Evolutionary conservation across 2,329 filamentous ascomycete genomes (phyloP).

Genomic region (Microcyclosporella mali): DNA sequence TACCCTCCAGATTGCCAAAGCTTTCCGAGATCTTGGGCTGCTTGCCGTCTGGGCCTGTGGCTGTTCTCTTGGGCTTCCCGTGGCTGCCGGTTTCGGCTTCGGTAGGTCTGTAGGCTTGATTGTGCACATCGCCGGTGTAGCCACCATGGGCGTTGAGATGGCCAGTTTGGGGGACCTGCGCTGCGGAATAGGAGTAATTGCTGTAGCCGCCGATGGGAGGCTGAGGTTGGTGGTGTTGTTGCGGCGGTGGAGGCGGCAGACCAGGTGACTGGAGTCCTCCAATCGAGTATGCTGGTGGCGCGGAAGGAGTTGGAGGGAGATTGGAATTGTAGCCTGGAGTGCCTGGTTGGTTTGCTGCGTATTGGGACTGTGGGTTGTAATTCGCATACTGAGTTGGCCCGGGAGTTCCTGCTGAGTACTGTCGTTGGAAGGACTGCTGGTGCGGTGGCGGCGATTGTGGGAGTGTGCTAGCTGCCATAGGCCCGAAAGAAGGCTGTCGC

Average conservation of each 20-base stretch:
- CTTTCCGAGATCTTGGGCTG: conserved; percentile 4
- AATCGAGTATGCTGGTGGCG: conserved; percentile 29
- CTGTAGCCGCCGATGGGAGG: conserved; percentile 44
- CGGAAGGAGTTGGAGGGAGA: conserved; percentile 30
- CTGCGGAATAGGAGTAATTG: conserved; percentile 45
- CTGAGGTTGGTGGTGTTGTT: conserved; percentile 20
- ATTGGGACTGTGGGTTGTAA: conserved; percentile 26
- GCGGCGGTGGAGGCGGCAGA: conserved; percentile 32
- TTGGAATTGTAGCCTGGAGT: conserved; percentile 21
- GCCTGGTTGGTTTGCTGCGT: conserved; percentile 19
- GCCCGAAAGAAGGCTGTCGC: conserved; percentile 19
- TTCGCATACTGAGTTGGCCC: conserved; percentile 33
- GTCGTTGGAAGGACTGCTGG: conserved; percentile 31
- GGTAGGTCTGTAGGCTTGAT: conserved; percentile 64
- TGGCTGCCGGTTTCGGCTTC: conserved; percentile 48
- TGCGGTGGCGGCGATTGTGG: conserved; percentile 22
- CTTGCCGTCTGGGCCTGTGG: neutral
- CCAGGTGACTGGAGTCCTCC: conserved; percentile 36
- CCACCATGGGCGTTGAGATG: conserved; percentile 26
- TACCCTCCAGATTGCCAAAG: conserved; percentile 8
- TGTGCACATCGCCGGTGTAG: conserved; percentile 53
- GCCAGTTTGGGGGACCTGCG: conserved; percentile 23
- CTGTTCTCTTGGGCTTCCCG: conserved; percentile 19
- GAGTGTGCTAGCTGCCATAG: conserved; percentile 19
- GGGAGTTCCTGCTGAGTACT: conserved; percentile 18